A percentile compares a stretch with the other conserved stretches of the same genome.
phyloP scores from a whole-genome alignment of 495 filamentous ascomycete genomes.

The Penicillium paxilli region DNA sequence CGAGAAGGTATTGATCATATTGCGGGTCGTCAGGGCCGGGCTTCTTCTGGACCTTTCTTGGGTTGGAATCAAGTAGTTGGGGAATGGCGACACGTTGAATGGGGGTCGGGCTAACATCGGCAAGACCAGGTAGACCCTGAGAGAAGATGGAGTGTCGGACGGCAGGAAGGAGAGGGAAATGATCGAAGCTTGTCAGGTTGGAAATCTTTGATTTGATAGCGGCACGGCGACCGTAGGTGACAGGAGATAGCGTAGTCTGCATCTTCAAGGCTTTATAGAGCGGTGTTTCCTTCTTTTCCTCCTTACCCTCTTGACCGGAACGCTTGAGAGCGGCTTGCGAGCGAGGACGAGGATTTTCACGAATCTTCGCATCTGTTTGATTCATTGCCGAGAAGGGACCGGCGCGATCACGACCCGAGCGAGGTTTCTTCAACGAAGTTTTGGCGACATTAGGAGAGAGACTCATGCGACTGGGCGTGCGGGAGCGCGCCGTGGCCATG shows the following conservation, averaged over 20 bases:
- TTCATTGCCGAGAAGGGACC: conserved; percentile 84
- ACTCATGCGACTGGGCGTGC: conserved; percentile 69
- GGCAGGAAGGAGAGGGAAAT: conserved; percentile 70
- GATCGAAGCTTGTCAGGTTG: conserved; percentile 72
- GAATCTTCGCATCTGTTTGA: conserved; percentile 64
- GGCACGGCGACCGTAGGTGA: conserved; percentile 71
- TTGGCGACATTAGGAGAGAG: conserved; percentile 73
- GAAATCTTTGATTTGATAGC: conserved; percentile 69
- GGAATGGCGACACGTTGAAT: conserved; percentile 90
- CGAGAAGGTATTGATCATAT: conserved; percentile 79
- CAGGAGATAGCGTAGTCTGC: conserved; percentile 72
- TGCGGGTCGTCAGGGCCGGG: conserved; percentile 35
- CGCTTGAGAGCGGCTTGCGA: conserved; percentile 42
- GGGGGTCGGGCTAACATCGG: conserved; percentile 75
- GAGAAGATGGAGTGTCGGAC: conserved; percentile 70
- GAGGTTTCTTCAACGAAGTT: conserved; percentile 43
- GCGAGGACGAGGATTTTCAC: conserved; percentile 33
- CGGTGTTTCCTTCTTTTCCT: conserved; percentile 47
- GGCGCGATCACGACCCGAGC: conserved; percentile 33
- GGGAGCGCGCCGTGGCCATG: conserved; percentile 40
- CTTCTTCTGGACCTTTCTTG: conserved; percentile 27
- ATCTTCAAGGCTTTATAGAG: conserved; percentile 90
- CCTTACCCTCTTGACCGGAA: conserved; percentile 32
- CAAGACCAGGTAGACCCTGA: conserved; percentile 70
- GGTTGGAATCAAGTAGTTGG: conserved; percentile 56